A percentile compares a stretch with the other conserved stretches of the same genome.
Conservation (phyloP, 805 yeast genomes). For the Crinitomyces ghanaensis region DNA sequence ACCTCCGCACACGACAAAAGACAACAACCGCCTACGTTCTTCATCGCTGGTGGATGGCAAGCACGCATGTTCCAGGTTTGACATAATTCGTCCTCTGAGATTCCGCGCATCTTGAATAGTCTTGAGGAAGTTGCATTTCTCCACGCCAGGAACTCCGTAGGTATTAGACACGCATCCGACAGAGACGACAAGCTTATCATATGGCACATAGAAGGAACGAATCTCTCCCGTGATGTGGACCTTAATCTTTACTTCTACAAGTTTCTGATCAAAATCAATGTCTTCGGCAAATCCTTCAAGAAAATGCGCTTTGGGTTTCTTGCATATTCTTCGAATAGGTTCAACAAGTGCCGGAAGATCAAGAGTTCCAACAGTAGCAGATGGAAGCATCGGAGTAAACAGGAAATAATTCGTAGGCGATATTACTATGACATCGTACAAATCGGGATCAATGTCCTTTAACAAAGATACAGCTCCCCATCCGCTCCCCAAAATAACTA, state of each 20-base stretch:
- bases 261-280: constrained; percentile 42
- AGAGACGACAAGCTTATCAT: constrained; percentile 56
- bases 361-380: constrained; percentile 61
- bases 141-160: constrained; percentile 61
- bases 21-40: constrained; percentile 47
- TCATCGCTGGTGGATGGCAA: constrained; percentile 54
- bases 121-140: constrained; percentile 49
- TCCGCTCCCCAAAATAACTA: constrained; percentile 57
- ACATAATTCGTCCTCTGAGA: constrained; percentile 43
- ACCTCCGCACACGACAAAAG: constrained; percentile 63
- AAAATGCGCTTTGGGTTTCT: constrained; percentile 45
- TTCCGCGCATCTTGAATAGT: constrained; percentile 54
- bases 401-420: constrained; percentile 61
- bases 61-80: constrained; percentile 49
- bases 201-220: constrained; percentile 49
- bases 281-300: constrained; percentile 52
- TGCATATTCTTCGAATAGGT: constrained; percentile 48
- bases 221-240: constrained; percentile 31
- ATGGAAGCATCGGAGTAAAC: constrained; percentile 59
- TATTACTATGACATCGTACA: constrained; percentile 53
- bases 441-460: constrained; percentile 39
- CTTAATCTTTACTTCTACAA: constrained; percentile 43
- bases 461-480: constrained; percentile 60
- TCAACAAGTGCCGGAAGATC: constrained; percentile 55
- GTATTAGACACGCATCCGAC: constrained; percentile 61